Evolutionary conservation across 2,329 filamentous ascomycete species (phyloP).

Genomic region (Gremmenia infestans): DNA sequence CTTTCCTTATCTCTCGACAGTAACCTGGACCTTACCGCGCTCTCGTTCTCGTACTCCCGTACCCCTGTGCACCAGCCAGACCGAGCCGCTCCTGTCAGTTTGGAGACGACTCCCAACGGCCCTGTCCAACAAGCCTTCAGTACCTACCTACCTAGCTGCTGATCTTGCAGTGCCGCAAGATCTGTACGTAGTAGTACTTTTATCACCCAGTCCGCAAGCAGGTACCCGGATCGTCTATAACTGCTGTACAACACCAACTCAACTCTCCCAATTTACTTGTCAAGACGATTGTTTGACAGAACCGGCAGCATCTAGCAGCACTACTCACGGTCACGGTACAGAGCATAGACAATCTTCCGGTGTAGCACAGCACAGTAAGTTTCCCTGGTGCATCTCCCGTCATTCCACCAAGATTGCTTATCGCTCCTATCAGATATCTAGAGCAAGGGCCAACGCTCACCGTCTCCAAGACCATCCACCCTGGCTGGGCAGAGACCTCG

Average conservation of each 20-base stretch:
- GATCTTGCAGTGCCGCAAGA: not conserved
- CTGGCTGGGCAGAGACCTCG: not conserved
- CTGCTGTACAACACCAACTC: not conserved
- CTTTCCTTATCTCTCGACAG: slow-evolving; percentile 7
- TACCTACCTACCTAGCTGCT: not conserved
- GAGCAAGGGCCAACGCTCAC: slow-evolving; percentile 14
- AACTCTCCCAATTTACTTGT: no score
- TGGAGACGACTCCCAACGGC: not conserved
- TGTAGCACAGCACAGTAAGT: not conserved
- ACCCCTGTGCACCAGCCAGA: not conserved
- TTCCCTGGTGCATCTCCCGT: not conserved
- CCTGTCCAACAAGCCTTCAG: not conserved
- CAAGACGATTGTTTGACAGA: no score
- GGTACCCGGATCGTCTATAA: slow-evolving; percentile 6
- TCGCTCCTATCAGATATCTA: slow-evolving; percentile 21
- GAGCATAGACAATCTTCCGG: not conserved
- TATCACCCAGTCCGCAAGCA: slow-evolving; percentile 4
- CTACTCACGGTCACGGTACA: not conserved
- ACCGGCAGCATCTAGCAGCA: not conserved
- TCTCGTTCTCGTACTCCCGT: not conserved
- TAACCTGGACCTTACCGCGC: not conserved
- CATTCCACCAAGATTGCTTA: slow-evolving; percentile 16
- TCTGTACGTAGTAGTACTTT: not conserved
- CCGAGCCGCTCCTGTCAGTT: not conserved
- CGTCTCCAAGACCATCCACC: not conserved